Percentiles rank a stretch among this genome's conserved stretches.
Conservation (phyloP, 208 protist genomes). For the Acanthamoeba healyi region DNA sequence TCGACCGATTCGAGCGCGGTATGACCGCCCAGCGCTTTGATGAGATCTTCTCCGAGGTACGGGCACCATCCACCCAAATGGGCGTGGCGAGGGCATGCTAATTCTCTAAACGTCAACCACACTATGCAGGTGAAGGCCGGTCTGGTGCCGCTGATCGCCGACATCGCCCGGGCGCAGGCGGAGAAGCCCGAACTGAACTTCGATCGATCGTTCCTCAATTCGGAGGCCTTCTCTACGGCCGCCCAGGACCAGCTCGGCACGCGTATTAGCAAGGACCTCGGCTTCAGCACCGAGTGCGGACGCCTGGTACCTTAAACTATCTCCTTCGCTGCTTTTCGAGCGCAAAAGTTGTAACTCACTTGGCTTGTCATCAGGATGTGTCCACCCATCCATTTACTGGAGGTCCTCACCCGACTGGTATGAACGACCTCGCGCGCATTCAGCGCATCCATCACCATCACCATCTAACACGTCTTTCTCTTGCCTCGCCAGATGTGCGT, state of each 20-base stretch:
- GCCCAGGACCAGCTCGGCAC: conserved; percentile 8
- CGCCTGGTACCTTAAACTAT: neutral
- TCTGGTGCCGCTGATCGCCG: neutral
- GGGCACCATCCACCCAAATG: neutral
- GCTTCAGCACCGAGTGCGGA: conserved; percentile 16
- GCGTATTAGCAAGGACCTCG: conserved; percentile 7
- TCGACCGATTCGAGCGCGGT: conserved; percentile 38
- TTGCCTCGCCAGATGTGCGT: neutral
- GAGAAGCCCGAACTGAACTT: conserved; percentile 25
- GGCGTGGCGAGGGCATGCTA: neutral
- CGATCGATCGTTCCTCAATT: conserved; percentile 8
- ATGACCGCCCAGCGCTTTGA: conserved; percentile 54
- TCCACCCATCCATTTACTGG: neutral
- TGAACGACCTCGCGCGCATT: too few species aligned
- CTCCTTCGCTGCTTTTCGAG: neutral
- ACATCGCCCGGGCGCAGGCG: neutral
- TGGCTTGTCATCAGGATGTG: neutral
- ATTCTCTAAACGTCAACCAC: too few species aligned
- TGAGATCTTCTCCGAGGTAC: conserved; percentile 10
- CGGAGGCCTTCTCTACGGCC: neutral
- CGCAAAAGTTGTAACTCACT: neutral
- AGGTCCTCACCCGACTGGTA: neutral
- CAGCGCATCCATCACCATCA: too few species aligned
- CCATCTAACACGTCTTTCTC: too few species aligned
- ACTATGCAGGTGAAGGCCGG: conserved; percentile 57